A percentile compares a stretch with the other conserved stretches of the same genome.
Evolutionary conservation across 2,329 filamentous ascomycete species (phyloP).

Genomic region (Colletotrichum ledebouriae): DNA sequence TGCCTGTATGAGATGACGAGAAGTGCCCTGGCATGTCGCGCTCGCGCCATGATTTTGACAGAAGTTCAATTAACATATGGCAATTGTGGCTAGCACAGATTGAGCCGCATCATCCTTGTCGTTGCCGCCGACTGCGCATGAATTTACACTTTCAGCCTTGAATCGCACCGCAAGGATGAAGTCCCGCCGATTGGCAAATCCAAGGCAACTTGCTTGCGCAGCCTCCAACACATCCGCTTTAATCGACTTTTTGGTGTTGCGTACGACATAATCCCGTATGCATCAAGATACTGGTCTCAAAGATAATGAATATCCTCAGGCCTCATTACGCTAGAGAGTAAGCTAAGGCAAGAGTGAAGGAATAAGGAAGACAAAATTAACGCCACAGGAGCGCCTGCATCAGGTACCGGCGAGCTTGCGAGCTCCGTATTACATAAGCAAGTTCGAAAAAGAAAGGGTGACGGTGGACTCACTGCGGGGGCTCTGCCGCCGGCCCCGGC

Average conservation of each 20-base stretch:
- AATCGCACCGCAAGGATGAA: slow-evolving; percentile 30
- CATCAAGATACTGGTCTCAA: neutral
- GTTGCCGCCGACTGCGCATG: slow-evolving; percentile 17
- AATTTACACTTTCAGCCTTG: slow-evolving; percentile 31
- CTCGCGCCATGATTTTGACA: slow-evolving; percentile 21
- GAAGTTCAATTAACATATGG: slow-evolving; percentile 37
- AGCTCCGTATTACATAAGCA: slow-evolving; percentile 26
- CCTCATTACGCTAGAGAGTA: slow-evolving; percentile 1
- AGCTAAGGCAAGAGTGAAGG: slow-evolving; percentile 16
- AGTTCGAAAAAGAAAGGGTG: neutral
- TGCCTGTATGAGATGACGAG: slow-evolving; percentile 40
- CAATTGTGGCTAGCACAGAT: neutral
- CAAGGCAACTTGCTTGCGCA: slow-evolving; percentile 1
- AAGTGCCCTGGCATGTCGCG: slow-evolving; percentile 37
- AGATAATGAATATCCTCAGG: neutral
- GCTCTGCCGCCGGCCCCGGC: slow-evolving; percentile 13
- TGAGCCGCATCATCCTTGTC: slow-evolving; percentile 38
- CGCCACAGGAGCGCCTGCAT: slow-evolving; percentile 25
- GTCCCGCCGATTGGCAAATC: neutral
- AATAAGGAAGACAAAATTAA: slow-evolving; percentile 21
- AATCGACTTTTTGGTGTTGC: no score
- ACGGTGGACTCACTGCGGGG: neutral
- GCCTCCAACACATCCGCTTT: neutral
- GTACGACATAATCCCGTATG: neutral
- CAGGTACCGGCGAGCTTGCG: slow-evolving; percentile 37